Base-by-base conservation (phyloP, 257 asterid species). In the Nemophila menziesii region DNA sequence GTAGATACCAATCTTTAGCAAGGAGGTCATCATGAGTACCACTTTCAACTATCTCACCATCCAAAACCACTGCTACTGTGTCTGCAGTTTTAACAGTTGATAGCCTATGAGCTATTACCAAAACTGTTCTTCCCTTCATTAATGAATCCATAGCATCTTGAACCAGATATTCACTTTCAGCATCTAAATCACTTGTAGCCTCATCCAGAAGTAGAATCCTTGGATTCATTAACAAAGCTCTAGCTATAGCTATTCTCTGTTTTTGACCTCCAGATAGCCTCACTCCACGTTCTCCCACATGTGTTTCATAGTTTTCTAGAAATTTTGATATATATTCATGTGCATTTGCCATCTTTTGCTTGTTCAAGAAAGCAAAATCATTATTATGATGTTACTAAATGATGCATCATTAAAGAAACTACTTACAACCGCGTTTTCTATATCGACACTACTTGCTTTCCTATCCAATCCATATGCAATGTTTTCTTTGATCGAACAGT, bases 81-180 rank as follows among this genome's bases (percentile, higher is more conserved):
- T 84, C 87, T 17, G 95, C 95, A 10, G 74, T 84, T 58, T 84
- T 74, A 8, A 84, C 95, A 0, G 93, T 80, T 5, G 95, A 84
- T 42, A 84, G 86, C 77, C 95, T 71, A 21, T 84, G 92, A 13
- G 95, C 95, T 54, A 84, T 84, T 16, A 84, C 95, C 12, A 84
- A 71, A 53, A 84, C 95, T 0, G 92, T 80, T 60, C 95, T 67
- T 10, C 92, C 93, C 64, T 68, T 66, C 93, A 84, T 80, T 16
- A 84, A 71, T 8, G 93, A 84, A 60, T 84, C 93, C 92, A 84
- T 84, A 13, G 95, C 95, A 52, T 84, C 92, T 87, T 85, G 92
- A 44, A 78, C 87, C 6, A 80, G 70, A 62, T 68, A 85, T 61
- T 80, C 93, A 44, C 92, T 80, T 56, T 85, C 93, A 39, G 95